These are phyloP conservation scores for Dictyostelium purpureum DNA, from an alignment of 78 protist species.

Conservation along the genomic window DNA sequence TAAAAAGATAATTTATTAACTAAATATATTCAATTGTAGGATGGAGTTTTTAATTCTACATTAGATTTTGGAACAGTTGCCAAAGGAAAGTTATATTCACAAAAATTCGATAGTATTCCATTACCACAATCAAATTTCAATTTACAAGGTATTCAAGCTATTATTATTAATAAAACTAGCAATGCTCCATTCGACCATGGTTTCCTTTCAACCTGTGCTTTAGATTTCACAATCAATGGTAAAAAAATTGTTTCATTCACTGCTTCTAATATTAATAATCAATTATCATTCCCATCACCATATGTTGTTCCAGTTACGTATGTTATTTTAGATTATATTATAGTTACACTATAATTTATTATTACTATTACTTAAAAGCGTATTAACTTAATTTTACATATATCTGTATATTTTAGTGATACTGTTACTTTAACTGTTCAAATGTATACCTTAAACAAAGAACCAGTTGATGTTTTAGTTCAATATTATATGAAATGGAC, in stretches of 20 bases:
- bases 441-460: neutral
- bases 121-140: slow-evolving; percentile 20
- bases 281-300: slow-evolving; percentile 62
- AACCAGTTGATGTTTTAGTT: neutral
- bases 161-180: slow-evolving; percentile 7
- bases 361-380: neutral
- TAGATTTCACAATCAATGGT: slow-evolving; percentile 30
- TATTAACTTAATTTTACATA: neutral
- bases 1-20: too few species aligned
- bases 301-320: slow-evolving; percentile 22
- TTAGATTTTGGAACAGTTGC: slow-evolving; percentile 9
- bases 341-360: neutral
- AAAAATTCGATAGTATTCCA: neutral
- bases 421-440: slow-evolving; percentile 18
- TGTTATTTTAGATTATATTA: neutral
- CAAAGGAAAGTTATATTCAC: neutral
- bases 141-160: slow-evolving; percentile 48
- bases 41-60: neutral
- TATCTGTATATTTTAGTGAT: neutral
- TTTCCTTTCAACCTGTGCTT: neutral
- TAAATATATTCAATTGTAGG: slow-evolving; percentile 9
- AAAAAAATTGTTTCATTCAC: slow-evolving; percentile 56
- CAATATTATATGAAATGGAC: slow-evolving; percentile 32
- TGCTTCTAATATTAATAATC: slow-evolving; percentile 29
- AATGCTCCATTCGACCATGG: slow-evolving; percentile 7